Conservation (phyloP, 192 early-diverging fungal species). For the Entomortierella lignicola region DNA sequence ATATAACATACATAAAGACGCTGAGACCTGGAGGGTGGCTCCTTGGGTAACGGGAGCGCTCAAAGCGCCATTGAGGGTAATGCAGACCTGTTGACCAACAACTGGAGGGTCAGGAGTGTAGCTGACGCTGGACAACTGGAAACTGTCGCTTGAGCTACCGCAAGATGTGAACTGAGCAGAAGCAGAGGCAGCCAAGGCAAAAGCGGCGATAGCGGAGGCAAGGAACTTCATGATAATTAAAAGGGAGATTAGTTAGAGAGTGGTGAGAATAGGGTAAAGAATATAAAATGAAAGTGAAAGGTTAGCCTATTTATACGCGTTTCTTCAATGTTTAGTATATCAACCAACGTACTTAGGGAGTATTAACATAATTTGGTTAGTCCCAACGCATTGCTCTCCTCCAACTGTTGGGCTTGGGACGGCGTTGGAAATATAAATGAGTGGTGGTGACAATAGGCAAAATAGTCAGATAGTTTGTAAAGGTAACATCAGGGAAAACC, state of each 20-base stretch:
- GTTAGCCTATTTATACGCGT: conserved; percentile 7
- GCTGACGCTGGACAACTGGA: conserved; percentile 10
- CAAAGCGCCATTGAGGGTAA: conserved; percentile 37
- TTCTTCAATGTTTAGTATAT: no score
- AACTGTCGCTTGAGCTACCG: conserved; percentile 24
- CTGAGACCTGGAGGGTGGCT: conserved; percentile 16
- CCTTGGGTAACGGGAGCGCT: conserved; percentile 25
- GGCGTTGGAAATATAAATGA: no score
- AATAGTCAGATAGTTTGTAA: no score
- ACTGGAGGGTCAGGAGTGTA: conserved; percentile 49
- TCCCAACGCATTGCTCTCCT: no score
- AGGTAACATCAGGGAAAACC: no score
- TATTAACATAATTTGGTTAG: no score
- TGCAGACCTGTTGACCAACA: conserved; percentile 38
- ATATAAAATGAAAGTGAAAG: not conserved
- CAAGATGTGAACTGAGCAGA: conserved; percentile 46
- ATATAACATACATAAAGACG: conserved; percentile 40
- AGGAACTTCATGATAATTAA: conserved; percentile 38
- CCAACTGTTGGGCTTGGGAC: no score
- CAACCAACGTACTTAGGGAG: no score
- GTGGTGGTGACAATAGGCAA: no score
- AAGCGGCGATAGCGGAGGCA: conserved; percentile 24
- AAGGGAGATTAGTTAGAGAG: not conserved
- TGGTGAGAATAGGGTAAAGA: not conserved
- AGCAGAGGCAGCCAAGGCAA: conserved; percentile 50